Base-by-base conservation (phyloP, 495 filamentous ascomycete species). In the Talaromyces adpressus region DNA sequence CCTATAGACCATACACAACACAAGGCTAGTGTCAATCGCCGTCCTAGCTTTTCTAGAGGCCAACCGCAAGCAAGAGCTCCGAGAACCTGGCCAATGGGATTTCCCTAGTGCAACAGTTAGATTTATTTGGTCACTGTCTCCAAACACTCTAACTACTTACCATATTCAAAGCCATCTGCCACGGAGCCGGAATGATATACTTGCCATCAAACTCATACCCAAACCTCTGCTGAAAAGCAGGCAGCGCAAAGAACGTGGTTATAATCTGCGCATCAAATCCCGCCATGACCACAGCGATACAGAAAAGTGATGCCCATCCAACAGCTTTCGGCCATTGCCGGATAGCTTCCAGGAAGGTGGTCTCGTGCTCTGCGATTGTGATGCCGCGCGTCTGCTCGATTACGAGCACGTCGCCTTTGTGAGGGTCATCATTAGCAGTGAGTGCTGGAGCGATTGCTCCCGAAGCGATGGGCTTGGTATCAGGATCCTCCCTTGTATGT, bases 1-100 rank as follows among this genome's bases (percentile, higher is more conserved):
- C 12, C 62, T 34, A 63, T 63, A n/a, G 64, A 64, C 49, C 53
- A 53, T n/a, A 64, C 41, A 29, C 56, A 63, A 16, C 64, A 66
- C 25, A 63, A 18, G 9, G 61, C 79, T 49, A 88, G 69, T 3
- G 89, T 79, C 57, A 84, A 83, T 57, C 73, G 72, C 57, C 79
- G 76, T 0, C 82, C 82, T 34, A 68, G 78, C 14, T 68, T 73
- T 18, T 78, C 73, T 36, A 79, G 71, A 8, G 80, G 63, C 57
- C 74, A 81, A 3, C 80, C 81, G 62, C 80, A 81, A 3, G 76
- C 64, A 22, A 83, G 63, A 0, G 72, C 70, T 0, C 71, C 72
- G 23, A 71, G 51, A 6, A 71, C 70, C 16, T 66, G 66, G 4
- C 71, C 72, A 11, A 65, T 67, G 14, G 73, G 68, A 6, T 70